These are phyloP conservation scores for Physocladia obscura DNA, from an alignment of 192 early-diverging fungal genomes.

Conservation along the genomic window DNA sequence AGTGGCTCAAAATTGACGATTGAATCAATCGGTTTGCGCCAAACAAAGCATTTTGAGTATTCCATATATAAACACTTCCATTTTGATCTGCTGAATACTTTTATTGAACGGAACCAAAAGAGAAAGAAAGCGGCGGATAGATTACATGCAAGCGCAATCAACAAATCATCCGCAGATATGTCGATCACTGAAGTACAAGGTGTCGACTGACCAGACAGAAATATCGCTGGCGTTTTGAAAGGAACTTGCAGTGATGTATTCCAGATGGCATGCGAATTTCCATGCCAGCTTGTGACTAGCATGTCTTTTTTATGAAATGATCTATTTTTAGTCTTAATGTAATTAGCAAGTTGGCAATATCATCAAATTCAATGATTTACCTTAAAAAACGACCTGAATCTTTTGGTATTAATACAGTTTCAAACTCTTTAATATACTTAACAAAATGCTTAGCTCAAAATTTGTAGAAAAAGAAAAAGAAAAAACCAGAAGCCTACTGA, in stretches of 20 bases:
- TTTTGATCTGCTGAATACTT: not conserved
- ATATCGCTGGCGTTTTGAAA: not conserved
- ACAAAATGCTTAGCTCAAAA: not conserved
- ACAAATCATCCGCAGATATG: constrained; percentile 5
- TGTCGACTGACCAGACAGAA: not conserved
- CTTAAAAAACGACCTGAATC: constrained; percentile 5
- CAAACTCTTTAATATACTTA: not conserved
- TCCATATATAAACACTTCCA: constrained; percentile 18
- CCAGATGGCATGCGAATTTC: constrained; percentile 16
- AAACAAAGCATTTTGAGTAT: not conserved
- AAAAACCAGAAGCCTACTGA: not conserved
- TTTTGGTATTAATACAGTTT: not conserved
- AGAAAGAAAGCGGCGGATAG: not conserved
- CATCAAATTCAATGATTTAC: not conserved
- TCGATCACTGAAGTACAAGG: not conserved
- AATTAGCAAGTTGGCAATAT: too few relatives aligned
- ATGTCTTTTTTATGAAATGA: not conserved
- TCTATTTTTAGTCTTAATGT: not conserved
- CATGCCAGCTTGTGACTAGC: constrained; percentile 7
- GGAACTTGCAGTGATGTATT: not conserved
- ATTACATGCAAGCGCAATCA: constrained; percentile 17
- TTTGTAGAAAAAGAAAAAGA: too few relatives aligned
- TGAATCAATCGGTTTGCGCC: too few relatives aligned
- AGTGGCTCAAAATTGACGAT: too few relatives aligned
- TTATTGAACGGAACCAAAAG: not conserved